These are phyloP conservation scores for Davidsoniella eucalypti DNA, from an alignment of 2,329 filamentous ascomycete genomes.

Conservation along the genomic window DNA sequence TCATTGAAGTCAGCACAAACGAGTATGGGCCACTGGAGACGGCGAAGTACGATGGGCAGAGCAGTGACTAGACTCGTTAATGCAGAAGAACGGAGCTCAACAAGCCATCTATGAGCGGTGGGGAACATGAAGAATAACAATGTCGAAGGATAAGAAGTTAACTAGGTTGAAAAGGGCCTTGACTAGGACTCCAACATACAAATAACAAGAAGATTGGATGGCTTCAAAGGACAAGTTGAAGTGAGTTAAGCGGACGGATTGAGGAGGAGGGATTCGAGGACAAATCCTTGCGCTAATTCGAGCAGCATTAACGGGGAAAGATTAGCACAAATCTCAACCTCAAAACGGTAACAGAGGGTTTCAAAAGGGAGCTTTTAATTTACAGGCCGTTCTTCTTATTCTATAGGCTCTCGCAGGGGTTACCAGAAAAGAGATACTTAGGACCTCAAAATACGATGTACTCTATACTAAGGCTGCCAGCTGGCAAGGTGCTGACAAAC, in stretches of 20 bases:
- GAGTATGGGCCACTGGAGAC: not conserved
- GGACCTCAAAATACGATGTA: too few species aligned
- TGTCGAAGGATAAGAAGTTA: too few species aligned
- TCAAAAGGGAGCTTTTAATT: not conserved
- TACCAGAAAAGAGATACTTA: too few species aligned
- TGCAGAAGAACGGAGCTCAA: conserved; percentile 5
- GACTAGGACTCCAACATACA: too few species aligned
- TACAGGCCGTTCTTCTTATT: too few species aligned
- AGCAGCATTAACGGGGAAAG: conserved; percentile 7
- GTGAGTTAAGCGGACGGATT: not conserved
- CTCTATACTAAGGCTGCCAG: too few species aligned
- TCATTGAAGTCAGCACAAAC: too few species aligned
- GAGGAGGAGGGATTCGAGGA: too few species aligned
- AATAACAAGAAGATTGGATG: not conserved
- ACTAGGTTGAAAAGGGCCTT: too few species aligned
- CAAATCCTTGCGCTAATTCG: not conserved
- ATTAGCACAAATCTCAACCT: conserved; percentile 5
- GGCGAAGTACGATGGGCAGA: conserved; percentile 2
- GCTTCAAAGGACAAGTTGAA: not conserved
- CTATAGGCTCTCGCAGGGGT: too few species aligned
- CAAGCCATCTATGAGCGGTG: not conserved
- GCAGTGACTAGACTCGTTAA: not conserved
- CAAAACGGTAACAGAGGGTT: not conserved
- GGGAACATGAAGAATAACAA: too few species aligned
- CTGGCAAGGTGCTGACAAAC: too few species aligned